phyloP scores from a whole-genome alignment of 2,329 filamentous ascomycete species.

The Pseudocercospora pini-densiflorae region DNA sequence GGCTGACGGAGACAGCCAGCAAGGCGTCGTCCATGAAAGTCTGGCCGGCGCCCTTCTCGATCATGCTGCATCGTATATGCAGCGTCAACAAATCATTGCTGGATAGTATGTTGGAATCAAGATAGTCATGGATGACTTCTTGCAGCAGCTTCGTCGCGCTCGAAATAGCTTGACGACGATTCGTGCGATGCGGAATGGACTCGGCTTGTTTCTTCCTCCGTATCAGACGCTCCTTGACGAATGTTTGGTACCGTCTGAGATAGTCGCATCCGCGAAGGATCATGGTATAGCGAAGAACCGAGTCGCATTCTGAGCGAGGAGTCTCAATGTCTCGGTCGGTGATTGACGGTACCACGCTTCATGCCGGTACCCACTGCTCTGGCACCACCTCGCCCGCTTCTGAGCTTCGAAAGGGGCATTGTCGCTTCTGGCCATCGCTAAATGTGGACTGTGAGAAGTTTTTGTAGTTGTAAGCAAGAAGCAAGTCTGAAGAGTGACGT shows the following conservation, averaged over 20 bases:
- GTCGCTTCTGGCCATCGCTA: neutral
- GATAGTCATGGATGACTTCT: too few species aligned
- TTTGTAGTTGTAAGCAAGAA: neutral
- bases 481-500: neutral
- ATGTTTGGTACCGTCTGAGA: neutral
- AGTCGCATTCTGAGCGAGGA: neutral
- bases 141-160: neutral
- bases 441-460: neutral
- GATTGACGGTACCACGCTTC: neutral
- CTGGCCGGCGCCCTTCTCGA: too few species aligned
- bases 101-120: too few species aligned
- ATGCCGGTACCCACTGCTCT: neutral
- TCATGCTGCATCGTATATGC: too few species aligned
- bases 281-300: neutral
- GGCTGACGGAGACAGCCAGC: too few species aligned
- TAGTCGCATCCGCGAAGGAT: neutral
- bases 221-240: neutral
- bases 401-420: neutral
- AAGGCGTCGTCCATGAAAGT: too few species aligned
- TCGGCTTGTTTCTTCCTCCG: neutral
- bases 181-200: neutral
- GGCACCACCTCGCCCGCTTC: neutral
- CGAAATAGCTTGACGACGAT: neutral
- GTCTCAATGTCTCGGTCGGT: neutral
- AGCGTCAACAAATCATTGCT: too few species aligned